Percentiles rank a stretch among this genome's conserved stretches.
These are phyloP conservation scores for Pascua sp. DNA, from an alignment of 1,284 basidiomycete species.

Conservation along the genomic window DNA sequence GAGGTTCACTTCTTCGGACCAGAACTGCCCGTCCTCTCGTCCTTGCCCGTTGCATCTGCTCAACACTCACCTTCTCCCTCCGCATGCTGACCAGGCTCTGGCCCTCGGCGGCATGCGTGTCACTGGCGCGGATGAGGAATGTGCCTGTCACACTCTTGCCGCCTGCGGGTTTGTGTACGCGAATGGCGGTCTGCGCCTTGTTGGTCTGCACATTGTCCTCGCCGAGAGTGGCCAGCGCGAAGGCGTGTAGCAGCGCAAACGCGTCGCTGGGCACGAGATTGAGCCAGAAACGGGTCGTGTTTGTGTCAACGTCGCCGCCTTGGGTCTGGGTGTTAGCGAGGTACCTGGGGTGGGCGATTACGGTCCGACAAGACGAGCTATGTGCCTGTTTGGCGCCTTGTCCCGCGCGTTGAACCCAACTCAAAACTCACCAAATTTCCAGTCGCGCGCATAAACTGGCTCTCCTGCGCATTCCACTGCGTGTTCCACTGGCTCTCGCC, in stretches of 20 bases:
- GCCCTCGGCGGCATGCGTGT: constrained; percentile 31
- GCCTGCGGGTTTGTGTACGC: constrained; percentile 39
- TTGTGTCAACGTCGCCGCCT: constrained; percentile 39
- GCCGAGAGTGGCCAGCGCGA: constrained; percentile 22
- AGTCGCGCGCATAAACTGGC: constrained; percentile 46
- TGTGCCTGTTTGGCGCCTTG: no score
- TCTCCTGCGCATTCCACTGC: constrained; percentile 43
- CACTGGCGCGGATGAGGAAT: constrained; percentile 28
- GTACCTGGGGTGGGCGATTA: not conserved
- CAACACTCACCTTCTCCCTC: constrained; percentile 32
- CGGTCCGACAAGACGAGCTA: no score
- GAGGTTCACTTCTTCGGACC: no score
- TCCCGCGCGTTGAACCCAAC: no score
- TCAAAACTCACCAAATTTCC: constrained; percentile 42
- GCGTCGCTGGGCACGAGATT: constrained; percentile 25
- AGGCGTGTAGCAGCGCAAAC: constrained; percentile 26
- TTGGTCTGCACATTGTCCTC: constrained; percentile 24
- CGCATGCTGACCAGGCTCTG: constrained; percentile 40
- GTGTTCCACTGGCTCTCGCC: constrained; percentile 32
- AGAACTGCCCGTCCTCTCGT: no score
- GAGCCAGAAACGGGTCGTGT: constrained; percentile 47
- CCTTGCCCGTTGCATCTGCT: not conserved
- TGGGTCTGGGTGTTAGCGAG: constrained; percentile 30
- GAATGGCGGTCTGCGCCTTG: constrained; percentile 13
- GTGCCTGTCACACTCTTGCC: constrained; percentile 33